phyloP scores from a whole-genome alignment of 495 filamentous ascomycete genomes.

The Aspergillus ellipticus region DNA sequence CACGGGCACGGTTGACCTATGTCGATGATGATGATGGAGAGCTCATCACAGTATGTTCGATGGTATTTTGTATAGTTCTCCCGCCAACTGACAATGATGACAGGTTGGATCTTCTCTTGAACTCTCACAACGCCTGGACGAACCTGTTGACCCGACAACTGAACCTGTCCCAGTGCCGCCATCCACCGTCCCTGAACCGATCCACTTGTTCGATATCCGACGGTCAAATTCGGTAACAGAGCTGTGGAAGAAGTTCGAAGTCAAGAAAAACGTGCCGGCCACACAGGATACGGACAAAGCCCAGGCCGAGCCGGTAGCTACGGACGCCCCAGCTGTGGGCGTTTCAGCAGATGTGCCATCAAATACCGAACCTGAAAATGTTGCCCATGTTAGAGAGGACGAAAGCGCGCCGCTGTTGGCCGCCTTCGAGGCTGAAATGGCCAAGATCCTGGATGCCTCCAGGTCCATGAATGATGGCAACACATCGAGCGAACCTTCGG shows the following conservation, averaged over 20 bases:
- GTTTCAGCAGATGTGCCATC: constrained; percentile 2
- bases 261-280: background rate
- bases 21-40: constrained; percentile 54
- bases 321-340: constrained; percentile 1
- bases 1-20: constrained; percentile 50
- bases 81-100: constrained; percentile 12
- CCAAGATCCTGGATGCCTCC: constrained; percentile 34
- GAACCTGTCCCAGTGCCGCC: constrained; percentile 6
- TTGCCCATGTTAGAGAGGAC: constrained; percentile 5
- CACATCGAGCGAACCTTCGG: constrained; percentile 11
- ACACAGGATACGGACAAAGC: constrained; percentile 4
- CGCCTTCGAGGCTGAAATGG: constrained; percentile 51
- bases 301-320: background rate
- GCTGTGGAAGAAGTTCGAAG: constrained; percentile 39
- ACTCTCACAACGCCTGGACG: constrained; percentile 48
- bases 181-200: constrained; percentile 21
- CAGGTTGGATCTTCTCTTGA: constrained; percentile 52
- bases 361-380: background rate
- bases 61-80: background rate
- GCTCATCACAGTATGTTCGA: constrained; percentile 46
- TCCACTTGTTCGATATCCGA: constrained; percentile 49
- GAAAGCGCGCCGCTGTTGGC: constrained; percentile 39
- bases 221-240: constrained; percentile 42
- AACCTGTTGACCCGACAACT: constrained; percentile 24
- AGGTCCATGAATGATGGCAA: constrained; percentile 16